Evolutionary conservation across 208 protist genomes (phyloP).

Genomic region (Trypanosoma cruzi): DNA sequence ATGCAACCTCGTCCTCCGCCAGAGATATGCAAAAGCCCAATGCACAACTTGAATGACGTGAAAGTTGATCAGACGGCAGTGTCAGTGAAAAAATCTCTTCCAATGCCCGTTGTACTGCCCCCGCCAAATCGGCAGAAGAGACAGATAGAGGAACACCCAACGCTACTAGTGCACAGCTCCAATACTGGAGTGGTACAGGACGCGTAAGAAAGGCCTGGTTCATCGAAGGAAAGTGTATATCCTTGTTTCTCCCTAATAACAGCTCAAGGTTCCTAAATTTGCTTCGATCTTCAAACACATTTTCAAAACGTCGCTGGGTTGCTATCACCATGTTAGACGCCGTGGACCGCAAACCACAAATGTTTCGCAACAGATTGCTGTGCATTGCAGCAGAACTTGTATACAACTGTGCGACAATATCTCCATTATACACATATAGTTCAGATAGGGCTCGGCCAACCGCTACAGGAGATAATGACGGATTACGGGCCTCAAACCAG

Average conservation of each 20-base stretch:
- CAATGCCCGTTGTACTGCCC: constrained; percentile 44
- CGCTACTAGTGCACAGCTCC: constrained; percentile 63
- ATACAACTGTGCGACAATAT: constrained; percentile 91
- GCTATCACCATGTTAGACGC: constrained; percentile 85
- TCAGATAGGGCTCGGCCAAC: constrained; percentile 64
- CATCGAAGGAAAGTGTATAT: constrained; percentile 74
- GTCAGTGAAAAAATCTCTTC: constrained; percentile 38
- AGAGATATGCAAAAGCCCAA: constrained; percentile 57
- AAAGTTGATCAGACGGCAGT: constrained; percentile 10
- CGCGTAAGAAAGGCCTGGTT: constrained; percentile 61
- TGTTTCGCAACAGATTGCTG: constrained; percentile 80
- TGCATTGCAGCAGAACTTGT: constrained; percentile 95
- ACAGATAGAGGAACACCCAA: constrained; percentile 40
- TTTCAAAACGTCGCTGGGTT: constrained; percentile 81
- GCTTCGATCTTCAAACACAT: constrained; percentile 85
- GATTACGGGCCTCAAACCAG: constrained; percentile 74
- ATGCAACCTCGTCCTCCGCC: constrained; percentile 15
- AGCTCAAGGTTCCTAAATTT: constrained; percentile 80
- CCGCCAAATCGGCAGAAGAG: constrained; percentile 38
- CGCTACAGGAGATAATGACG: constrained; percentile 42
- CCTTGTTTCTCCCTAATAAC: constrained; percentile 71
- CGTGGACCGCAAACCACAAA: constrained; percentile 67
- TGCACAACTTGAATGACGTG: constrained; percentile 49
- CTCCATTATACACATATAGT: constrained; percentile 87
- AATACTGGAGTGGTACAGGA: constrained; percentile 60